Base-by-base conservation (phyloP, 257 asterid species). In the Lithospermum erythrorhizon region DNA sequence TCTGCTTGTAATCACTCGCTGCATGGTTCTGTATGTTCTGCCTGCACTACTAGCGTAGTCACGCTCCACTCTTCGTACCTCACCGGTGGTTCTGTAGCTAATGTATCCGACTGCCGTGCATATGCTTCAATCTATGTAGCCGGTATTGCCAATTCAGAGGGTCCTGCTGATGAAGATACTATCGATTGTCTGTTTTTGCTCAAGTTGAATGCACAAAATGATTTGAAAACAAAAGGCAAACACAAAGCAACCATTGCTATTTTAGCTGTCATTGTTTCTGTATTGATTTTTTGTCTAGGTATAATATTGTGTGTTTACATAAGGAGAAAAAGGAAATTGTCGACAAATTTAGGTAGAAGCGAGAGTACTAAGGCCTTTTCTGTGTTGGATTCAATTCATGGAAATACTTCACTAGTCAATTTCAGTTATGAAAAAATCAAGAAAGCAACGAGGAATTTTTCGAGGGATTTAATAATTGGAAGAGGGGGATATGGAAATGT, bases 391-490 rank as follows among this genome's bases (percentile, higher is more conserved):
- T 55, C 58, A 13, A 41, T 41, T 41, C 49, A 41, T 41, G 61
- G 51, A 37, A 57, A 55, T 21, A 45, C 58, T 24, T 22, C 62
- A 41, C 49, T 65, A 21, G 54, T 35, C 45, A 59, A 51, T 18
- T 67, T 67, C 25, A 10, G 23, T 41, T 21, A 58, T 53, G 65
- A 67, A 5, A 65, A 67, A 59, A 13, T 67, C 16, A 59, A 32
- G 61, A 55, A 29, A 21, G 59, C 71, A 1, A 59, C 71, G 0
- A 21, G 48, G 24, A 67, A 67, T 20, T 67, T 67, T 51, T 59
- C 65, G 20, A 51, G 55, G 47, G 65, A 67, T 53, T 51, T 58
- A 27, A 53, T 67, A 25, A 63, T 63, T 23, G 69, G 69, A n/a
- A 4, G 0, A 15, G 69, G 69, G 10, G 52, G 57, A 2, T 69